Evolutionary conservation across 192 early-diverging fungal genomes (phyloP), one percentile per base, ranked within the genome.

Genomic region (Entophlyctis helioformis): DNA sequence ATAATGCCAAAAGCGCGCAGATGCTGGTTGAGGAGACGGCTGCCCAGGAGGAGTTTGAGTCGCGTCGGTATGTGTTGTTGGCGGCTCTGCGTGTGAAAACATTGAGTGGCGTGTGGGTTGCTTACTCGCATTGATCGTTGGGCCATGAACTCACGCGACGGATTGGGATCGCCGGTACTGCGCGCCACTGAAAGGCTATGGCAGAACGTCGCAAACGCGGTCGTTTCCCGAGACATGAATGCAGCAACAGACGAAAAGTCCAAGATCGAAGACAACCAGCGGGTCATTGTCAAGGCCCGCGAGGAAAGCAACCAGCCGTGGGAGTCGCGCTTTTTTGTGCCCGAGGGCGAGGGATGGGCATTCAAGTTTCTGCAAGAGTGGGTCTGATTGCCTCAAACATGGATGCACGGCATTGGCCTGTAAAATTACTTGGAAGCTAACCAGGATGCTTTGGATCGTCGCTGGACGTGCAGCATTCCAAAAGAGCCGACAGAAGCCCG

Each of bases 21-120:
- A 88, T 85, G 58, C 67, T 72, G 34, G 73, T 90, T 1, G 66
- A 66, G 0, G 69, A 79, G 7, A 77, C 79, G 21, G 66, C 59
- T 0, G 72, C 82, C 32, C 87, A 89, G 61, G 84, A 86, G 44
- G 52, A 65, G 21, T 84, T 84, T 53, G 92, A 96, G 68, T 87
- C 87, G 18, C 68, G 86, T 35, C 72, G 77, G 74, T 80, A 53
- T 33, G 42, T 25, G 11, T 42, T 23, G 12, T 23, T n/a, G 1
- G 20, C 13, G n/a, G 1, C 29, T 13, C 1, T 31, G 18, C 10
- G 20, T 46, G 39, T 20, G 25, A 12, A 1, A 48, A 15, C 50
- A 49, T 35, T 23, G n/a, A n/a, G n/a, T n/a, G n/a, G n/a, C n/a
- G n/a, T n/a, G n/a, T n/a, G n/a, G n/a, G n/a, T n/a, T n/a, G n/a